A percentile compares a stretch with the other conserved stretches of the same genome.
These are phyloP conservation scores for Cladosporium sp. DNA, from an alignment of 2,329 filamentous ascomycete species.

Conservation along the genomic window DNA sequence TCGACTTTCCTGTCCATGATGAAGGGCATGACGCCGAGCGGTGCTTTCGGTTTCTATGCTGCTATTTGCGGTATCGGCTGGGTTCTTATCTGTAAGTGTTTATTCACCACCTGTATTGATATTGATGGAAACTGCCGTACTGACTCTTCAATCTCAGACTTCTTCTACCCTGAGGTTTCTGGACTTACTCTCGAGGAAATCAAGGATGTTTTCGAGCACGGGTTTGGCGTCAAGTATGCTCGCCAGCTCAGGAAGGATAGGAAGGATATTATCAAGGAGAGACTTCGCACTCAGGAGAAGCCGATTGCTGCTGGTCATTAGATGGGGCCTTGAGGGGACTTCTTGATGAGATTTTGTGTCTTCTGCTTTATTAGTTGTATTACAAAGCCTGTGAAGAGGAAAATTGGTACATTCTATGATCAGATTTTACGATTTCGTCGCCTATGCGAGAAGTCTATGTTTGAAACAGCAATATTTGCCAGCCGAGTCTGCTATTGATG, in stretches of 20 bases:
- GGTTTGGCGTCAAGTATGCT: constrained; percentile 33
- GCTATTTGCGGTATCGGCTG: constrained; percentile 38
- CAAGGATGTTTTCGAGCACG: constrained; percentile 32
- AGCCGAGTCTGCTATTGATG: no score
- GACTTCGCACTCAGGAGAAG: constrained; percentile 10
- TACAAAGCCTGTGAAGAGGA: no score
- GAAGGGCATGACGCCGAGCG: constrained; percentile 34
- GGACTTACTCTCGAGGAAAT: constrained; percentile 36
- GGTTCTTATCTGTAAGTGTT: constrained; percentile 30
- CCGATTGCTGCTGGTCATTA: constrained; percentile 11
- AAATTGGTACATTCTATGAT: no score
- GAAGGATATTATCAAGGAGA: constrained; percentile 22
- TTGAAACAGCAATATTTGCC: no score
- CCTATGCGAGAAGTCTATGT: no score
- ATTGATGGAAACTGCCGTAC: not conserved
- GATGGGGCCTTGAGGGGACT: no score
- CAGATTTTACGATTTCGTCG: no score
- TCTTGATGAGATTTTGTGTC: no score
- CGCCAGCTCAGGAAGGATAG: constrained; percentile 32
- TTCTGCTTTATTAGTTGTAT: no score
- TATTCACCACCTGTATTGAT: no score
- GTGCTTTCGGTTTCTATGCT: constrained; percentile 39
- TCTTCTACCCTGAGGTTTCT: constrained; percentile 37
- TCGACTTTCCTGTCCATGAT: constrained; percentile 37
- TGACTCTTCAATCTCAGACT: constrained; percentile 18